phyloP scores from a whole-genome alignment of 176 grass and related monocot genomes.

The Hyparrhenia diplandra region DNA sequence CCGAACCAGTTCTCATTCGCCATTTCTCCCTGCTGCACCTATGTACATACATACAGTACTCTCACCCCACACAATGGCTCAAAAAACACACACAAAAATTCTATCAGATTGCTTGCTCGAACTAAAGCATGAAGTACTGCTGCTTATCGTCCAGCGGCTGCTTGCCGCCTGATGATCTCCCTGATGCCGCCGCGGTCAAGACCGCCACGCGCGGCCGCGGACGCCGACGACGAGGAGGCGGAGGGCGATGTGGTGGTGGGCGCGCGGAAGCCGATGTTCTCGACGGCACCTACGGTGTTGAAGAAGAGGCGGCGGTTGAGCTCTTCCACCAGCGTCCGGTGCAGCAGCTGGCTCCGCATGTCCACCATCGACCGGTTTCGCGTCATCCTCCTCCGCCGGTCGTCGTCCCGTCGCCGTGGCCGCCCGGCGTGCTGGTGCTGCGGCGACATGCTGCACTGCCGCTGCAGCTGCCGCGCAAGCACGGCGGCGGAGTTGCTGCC shows the following conservation, averaged over 20 bases:
- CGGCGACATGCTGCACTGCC: conserved; percentile 22
- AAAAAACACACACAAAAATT: neutral
- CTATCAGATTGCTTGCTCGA: neutral
- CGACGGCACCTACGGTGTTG: conserved; percentile 85
- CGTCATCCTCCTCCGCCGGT: neutral
- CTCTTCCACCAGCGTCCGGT: conserved; percentile 75
- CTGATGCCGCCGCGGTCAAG: neutral
- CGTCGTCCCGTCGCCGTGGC: conserved; percentile 25
- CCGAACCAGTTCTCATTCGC: too few species aligned
- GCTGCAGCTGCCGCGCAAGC: conserved; percentile 3
- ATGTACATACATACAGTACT: neutral
- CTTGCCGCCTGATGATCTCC: neutral
- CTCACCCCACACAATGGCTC: neutral
- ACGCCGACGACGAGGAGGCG: neutral
- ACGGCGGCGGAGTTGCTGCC: neutral
- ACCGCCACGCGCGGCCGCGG: neutral
- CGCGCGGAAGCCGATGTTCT: conserved; percentile 72
- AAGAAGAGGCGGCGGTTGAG: conserved; percentile 93
- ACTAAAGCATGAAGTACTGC: neutral
- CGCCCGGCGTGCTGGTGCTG: conserved; percentile 17
- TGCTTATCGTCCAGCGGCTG: neutral
- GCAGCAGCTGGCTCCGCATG: conserved; percentile 74
- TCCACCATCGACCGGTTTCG: conserved; percentile 89
- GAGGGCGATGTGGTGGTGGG: neutral
- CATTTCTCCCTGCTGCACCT: too few species aligned